These are phyloP conservation scores for Syzygium aromaticum DNA, from an alignment of 345 rosid genomes.

Conservation along the genomic window DNA sequence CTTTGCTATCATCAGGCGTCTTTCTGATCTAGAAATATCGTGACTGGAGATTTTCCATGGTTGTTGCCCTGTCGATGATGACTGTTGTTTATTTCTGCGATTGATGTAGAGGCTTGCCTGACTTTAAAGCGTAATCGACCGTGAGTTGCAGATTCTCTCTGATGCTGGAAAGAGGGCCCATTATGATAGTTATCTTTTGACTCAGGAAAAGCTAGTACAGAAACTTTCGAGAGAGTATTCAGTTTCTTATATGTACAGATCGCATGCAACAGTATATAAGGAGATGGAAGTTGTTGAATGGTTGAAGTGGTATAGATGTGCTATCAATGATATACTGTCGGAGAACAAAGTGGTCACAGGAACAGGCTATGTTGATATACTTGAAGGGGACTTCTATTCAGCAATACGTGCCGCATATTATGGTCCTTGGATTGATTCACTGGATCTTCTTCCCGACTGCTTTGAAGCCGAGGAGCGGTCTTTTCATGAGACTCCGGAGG, in stretches of 20 bases:
- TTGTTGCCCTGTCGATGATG: not conserved
- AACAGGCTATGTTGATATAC: conserved; percentile 57
- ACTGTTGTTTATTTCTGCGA: not conserved
- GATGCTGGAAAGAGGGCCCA: conserved; percentile 53
- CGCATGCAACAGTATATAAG: conserved; percentile 20
- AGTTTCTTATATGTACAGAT: conserved; percentile 23
- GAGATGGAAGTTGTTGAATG: conserved; percentile 94
- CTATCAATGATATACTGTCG: conserved; percentile 59
- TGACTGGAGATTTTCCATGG: not conserved
- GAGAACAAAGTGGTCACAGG: conserved; percentile 66
- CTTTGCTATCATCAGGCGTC: not conserved
- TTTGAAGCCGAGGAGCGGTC: conserved; percentile 99
- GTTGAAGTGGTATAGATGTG: conserved; percentile 80
- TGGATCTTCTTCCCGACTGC: conserved; percentile 78
- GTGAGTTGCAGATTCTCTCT: conserved; percentile 74
- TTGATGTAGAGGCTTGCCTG: conserved; percentile 1
- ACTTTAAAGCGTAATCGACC: not conserved
- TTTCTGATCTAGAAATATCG: not conserved
- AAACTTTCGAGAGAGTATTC: conserved; percentile 34
- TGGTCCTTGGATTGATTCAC: conserved; percentile 74
- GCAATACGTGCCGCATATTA: conserved; percentile 72
- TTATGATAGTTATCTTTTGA: conserved; percentile 55
- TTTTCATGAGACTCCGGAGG: conserved; percentile 56
- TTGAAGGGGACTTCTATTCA: conserved; percentile 82
- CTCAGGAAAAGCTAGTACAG: conserved; percentile 46